Base-by-base conservation (phyloP, 2,329 filamentous ascomycete species). In the Teratosphaeria zuluensis region DNA sequence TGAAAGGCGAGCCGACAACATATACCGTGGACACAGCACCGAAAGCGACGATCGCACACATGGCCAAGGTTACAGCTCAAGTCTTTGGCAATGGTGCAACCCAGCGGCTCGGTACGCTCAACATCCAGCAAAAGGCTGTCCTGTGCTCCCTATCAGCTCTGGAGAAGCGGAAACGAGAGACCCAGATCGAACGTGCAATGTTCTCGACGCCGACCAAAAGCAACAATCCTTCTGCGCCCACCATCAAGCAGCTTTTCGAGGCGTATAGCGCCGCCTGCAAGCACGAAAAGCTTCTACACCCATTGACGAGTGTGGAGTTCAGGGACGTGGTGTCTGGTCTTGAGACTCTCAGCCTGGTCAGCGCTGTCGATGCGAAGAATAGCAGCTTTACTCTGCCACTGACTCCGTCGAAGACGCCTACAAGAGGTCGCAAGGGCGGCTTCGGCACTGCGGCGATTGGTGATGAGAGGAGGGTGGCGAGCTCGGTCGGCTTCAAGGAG, bases 51-150 rank as follows among this genome's bases (percentile, higher is more conserved):
- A 95, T 99, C 64, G 85, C 85, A 0, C 94, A 99, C 71, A 84
- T 99, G 68, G 95, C 94, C 70, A 91, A 90, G 67, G 87, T 97
- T 61, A 96, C 94, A 0, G 85, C 92, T 0, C 85, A 90, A 3
- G 89, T 90, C 1, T 96, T 99, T 73, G 90, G 89, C 71, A 92
- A 96, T 66, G 92, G 92, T 38, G 88, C 91, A 1, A 84, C 81
- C 12, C 90, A 96, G 66, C 84, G 94, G 59, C 83, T 99, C 14
- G 87, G 89, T 72, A 85, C 86, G 4, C 83, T 99, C 58, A 99
- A 97, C 71, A 81, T 99, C 2, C 95, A 99, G 71, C 94, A 99
- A 73, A 97, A 96, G 73, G 94, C 92, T 3, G 91, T 92, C 0
- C 80, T 99, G 9, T 99, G 94, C 75, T 85, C 92, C 0, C 80